A percentile compares a stretch with the other conserved stretches of the same genome.
phyloP scores from a whole-genome alignment of 768 basidiomycete genomes.

The Naganishia onofrii region DNA sequence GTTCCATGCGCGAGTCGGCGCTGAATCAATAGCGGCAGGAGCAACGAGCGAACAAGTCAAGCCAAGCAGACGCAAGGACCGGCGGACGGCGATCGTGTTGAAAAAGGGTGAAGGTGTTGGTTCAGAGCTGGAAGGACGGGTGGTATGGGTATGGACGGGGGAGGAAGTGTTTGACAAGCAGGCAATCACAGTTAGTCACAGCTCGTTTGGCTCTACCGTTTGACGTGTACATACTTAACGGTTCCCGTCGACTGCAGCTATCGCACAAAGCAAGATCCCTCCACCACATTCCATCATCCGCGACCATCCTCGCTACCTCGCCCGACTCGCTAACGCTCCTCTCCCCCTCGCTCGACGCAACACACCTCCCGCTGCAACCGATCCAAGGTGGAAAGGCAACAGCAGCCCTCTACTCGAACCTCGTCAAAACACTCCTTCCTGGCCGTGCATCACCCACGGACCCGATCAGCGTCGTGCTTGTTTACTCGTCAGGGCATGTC shows the following conservation, averaged over 20 bases:
- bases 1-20: slow-evolving; percentile 30
- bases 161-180: slow-evolving; percentile 43
- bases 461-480: slow-evolving; percentile 29
- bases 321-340: slow-evolving; percentile 24
- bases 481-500: slow-evolving; percentile 30
- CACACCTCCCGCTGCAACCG: slow-evolving; percentile 12
- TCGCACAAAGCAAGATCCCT: slow-evolving; percentile 19
- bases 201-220: slow-evolving; percentile 22
- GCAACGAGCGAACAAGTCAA: slow-evolving; percentile 7
- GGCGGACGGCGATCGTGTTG: slow-evolving; percentile 38
- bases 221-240: no score
- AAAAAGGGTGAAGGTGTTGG: slow-evolving; percentile 34
- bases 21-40: slow-evolving; percentile 6
- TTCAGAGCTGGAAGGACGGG: slow-evolving; percentile 31
- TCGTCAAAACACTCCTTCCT: slow-evolving; percentile 16
- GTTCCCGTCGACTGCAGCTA: no score
- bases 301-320: slow-evolving; percentile 24
- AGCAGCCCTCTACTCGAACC: not conserved
- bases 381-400: slow-evolving; percentile 14
- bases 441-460: not conserved
- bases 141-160: slow-evolving; percentile 47
- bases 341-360: slow-evolving; percentile 16
- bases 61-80: slow-evolving; percentile 34
- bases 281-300: slow-evolving; percentile 20
- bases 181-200: slow-evolving; percentile 35